Evolutionary conservation across 140 eudicot species (phyloP).

Genomic region (Cichorium intybus): DNA sequence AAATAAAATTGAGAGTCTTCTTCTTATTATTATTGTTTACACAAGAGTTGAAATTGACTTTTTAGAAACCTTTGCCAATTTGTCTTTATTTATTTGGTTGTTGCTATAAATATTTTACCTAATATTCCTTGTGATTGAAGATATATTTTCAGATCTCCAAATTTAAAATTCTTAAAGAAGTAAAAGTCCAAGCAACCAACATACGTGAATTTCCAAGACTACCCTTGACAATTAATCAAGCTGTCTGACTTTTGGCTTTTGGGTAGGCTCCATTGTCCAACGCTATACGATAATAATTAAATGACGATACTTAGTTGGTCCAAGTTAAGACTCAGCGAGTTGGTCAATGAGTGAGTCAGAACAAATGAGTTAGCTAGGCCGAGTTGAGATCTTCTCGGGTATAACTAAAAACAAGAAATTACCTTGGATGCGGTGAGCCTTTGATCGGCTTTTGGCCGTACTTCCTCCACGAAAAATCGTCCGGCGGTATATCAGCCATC

Average conservation of each 20-base stretch:
- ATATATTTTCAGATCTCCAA: neutral
- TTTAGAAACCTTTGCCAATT: constrained; percentile 17
- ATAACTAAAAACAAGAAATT: neutral
- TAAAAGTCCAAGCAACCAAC: constrained; percentile 22
- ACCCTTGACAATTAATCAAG: constrained; percentile 15
- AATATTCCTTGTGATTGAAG: constrained; percentile 29
- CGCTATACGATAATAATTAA: neutral
- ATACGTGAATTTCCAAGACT: neutral
- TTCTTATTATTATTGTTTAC: neutral
- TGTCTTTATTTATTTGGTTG: constrained; percentile 11
- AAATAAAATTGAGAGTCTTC: neutral
- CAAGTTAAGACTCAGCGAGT: constrained; percentile 15
- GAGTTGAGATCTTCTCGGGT: neutral
- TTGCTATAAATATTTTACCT: constrained; percentile 20
- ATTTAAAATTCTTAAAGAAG: neutral
- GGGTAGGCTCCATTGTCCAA: constrained; percentile 35
- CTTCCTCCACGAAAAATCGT: constrained; percentile 95
- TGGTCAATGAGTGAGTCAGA: neutral
- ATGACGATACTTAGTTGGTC: neutral
- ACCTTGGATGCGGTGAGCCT: constrained; percentile 99
- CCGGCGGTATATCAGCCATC: constrained; percentile 98
- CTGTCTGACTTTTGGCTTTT: constrained; percentile 26
- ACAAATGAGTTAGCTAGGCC: constrained; percentile 4
- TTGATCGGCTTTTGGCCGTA: constrained; percentile 98
- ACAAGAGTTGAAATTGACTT: constrained; percentile 22